phyloP scores from a whole-genome alignment of 805 yeast genomes.

The Wickerhamomyces subpelliculosus region DNA sequence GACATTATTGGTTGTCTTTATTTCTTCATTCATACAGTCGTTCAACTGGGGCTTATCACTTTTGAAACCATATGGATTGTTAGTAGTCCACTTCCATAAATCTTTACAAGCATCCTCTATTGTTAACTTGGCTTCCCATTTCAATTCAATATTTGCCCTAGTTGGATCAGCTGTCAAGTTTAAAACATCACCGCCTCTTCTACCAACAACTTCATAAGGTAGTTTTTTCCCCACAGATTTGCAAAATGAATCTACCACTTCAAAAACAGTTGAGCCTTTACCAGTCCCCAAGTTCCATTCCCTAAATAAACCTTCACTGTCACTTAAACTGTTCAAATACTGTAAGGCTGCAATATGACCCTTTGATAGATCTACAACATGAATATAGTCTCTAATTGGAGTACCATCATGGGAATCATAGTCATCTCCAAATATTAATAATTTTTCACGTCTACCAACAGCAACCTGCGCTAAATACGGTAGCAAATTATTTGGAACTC shows the following conservation, averaged over 20 bases:
- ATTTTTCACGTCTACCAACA: conserved; percentile 57
- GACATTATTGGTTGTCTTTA: no score
- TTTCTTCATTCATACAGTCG: no score
- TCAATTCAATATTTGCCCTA: conserved; percentile 58
- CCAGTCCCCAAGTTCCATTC: conserved; percentile 87
- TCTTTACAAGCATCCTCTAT: conserved; percentile 63
- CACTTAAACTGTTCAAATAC: conserved; percentile 33
- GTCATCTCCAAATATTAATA: conserved; percentile 66
- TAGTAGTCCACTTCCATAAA: conserved; percentile 71
- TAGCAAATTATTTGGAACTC: conserved; percentile 68
- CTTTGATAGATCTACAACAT: conserved; percentile 70
- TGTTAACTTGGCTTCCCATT: conserved; percentile 52
- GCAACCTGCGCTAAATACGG: conserved; percentile 79
- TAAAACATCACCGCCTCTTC: conserved; percentile 73
- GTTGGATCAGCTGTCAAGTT: conserved; percentile 66
- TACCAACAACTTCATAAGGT: conserved; percentile 56
- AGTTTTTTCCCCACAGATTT: conserved; percentile 56
- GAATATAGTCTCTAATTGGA: conserved; percentile 76
- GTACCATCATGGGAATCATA: conserved; percentile 71
- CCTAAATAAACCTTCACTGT: conserved; percentile 44
- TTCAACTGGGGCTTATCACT: no score
- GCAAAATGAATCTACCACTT: conserved; percentile 58
- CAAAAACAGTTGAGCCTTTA: conserved; percentile 70
- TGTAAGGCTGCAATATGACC: conserved; percentile 72
- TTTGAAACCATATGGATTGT: conserved; percentile 38